Evolutionary conservation across 495 filamentous ascomycete genomes (phyloP).

Genomic region (Aspergillus incahuasiensis): DNA sequence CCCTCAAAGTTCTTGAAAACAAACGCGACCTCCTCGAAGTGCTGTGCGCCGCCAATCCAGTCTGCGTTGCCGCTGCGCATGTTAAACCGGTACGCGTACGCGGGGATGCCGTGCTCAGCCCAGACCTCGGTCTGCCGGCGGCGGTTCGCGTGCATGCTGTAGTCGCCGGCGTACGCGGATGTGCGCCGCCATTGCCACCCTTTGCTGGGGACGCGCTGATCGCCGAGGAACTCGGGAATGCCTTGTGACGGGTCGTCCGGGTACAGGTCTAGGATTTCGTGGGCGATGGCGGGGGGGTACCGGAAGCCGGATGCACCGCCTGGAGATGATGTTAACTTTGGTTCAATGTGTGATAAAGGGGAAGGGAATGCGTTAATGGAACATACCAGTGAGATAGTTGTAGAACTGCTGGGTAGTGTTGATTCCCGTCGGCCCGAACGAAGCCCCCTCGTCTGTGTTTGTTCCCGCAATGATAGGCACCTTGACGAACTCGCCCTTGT

Average conservation of each 20-base stretch:
- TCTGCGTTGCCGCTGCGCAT: conserved; percentile 38
- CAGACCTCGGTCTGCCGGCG: conserved; percentile 52
- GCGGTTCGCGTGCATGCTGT: conserved; percentile 51
- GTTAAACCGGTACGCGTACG: conserved; percentile 63
- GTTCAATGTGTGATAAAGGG: too few species aligned
- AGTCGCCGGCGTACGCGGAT: conserved; percentile 51
- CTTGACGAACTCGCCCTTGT: conserved; percentile 38
- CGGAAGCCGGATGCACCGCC: conserved; percentile 29
- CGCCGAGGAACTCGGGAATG: conserved; percentile 40
- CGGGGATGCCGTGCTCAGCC: conserved; percentile 37
- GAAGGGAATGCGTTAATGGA: neutral
- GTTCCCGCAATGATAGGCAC: conserved; percentile 46
- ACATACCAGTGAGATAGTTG: conserved; percentile 36
- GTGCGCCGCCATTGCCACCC: conserved; percentile 48
- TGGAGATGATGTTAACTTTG: neutral
- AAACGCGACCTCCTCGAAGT: conserved; percentile 58
- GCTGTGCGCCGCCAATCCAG: conserved; percentile 40
- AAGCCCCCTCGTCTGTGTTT: conserved; percentile 48
- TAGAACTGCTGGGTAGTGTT: conserved; percentile 45
- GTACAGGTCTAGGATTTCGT: conserved; percentile 44
- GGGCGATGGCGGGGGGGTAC: conserved; percentile 29
- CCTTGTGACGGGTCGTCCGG: conserved; percentile 45
- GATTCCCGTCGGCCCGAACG: conserved; percentile 40
- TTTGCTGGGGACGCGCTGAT: conserved; percentile 33
- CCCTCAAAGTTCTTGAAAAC: conserved; percentile 56